phyloP scores from a whole-genome alignment of 306 rosid genomes.

The Cucumis melo region DNA sequence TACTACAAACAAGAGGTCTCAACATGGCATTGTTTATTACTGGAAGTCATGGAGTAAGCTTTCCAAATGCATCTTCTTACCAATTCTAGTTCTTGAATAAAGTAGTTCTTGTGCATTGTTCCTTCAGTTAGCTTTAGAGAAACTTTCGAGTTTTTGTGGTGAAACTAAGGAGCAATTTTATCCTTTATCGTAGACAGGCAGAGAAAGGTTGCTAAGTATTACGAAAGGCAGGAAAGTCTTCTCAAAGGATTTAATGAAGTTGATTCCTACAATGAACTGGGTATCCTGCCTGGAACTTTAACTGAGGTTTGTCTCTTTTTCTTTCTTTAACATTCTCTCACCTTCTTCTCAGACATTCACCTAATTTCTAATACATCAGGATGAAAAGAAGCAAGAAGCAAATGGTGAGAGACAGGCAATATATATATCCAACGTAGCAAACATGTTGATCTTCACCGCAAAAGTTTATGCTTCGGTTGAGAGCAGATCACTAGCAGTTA shows the following conservation, averaged over 20 bases:
- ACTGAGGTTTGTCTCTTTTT: conserved; percentile 21
- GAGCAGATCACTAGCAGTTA: conserved; percentile 93
- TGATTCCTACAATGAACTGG: conserved; percentile 51
- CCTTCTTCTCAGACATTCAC: background rate
- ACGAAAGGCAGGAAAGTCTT: conserved; percentile 58
- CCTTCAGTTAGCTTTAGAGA: background rate
- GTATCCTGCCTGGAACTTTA: conserved; percentile 30
- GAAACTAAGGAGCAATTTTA: background rate
- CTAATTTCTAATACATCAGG: conserved; percentile 16
- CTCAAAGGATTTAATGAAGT: conserved; percentile 68
- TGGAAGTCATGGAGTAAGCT: conserved; percentile 32
- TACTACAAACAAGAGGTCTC: conserved; percentile 30
- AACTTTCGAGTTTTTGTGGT: background rate
- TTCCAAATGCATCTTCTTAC: background rate
- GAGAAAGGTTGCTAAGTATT: conserved; percentile 52
- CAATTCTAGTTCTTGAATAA: background rate
- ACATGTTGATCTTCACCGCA: conserved; percentile 58
- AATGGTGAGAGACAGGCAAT: conserved; percentile 53
- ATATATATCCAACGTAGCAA: conserved; percentile 56
- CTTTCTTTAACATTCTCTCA: conserved; percentile 4
- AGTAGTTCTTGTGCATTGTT: background rate
- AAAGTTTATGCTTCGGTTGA: conserved; percentile 65
- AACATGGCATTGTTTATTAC: conserved; percentile 38
- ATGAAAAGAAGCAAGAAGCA: conserved; percentile 36
- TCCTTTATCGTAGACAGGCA: conserved; percentile 28